Conservation (phyloP, 768 basidiomycete genomes). For the Russula griseocarnosa region DNA sequence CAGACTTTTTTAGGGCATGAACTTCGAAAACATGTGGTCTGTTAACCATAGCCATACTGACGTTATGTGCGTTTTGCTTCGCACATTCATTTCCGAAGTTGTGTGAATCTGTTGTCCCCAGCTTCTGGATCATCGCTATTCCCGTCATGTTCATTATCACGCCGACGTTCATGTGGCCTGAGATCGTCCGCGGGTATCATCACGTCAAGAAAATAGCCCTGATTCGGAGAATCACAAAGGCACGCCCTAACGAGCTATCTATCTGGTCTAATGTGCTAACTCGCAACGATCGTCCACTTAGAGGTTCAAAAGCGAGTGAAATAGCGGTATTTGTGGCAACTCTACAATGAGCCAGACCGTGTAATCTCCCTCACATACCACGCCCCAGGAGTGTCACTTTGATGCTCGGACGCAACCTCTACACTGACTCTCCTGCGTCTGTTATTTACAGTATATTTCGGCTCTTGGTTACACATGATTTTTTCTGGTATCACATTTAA, state of each 20-base stretch:
- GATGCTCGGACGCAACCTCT: background rate
- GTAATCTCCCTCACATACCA: background rate
- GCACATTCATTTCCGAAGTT: conserved; percentile 1
- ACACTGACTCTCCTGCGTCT: background rate
- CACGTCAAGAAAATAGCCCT: conserved; percentile 45
- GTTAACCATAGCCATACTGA: conserved; percentile 37
- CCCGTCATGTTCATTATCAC: conserved; percentile 55
- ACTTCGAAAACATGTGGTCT: conserved; percentile 53
- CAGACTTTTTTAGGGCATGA: conserved; percentile 52
- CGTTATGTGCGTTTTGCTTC: conserved; percentile 26
- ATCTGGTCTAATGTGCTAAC: conserved; percentile 1
- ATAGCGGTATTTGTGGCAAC: background rate
- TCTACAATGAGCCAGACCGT: background rate
- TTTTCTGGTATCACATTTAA: conserved; percentile 2
- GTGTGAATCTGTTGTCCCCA: conserved; percentile 29
- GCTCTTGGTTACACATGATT: background rate
- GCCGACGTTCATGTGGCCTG: conserved; percentile 49
- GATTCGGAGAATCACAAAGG: conserved; percentile 35
- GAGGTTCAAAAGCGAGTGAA: conserved; percentile 8
- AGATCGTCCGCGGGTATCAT: conserved; percentile 45
- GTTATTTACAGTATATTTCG: background rate
- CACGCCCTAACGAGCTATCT: conserved; percentile 24
- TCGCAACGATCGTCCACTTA: background rate
- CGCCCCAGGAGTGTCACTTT: background rate
- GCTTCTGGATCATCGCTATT: conserved; percentile 64